Evolutionary conservation across 805 yeast species (phyloP).

Genomic region (Candida oleophila): DNA sequence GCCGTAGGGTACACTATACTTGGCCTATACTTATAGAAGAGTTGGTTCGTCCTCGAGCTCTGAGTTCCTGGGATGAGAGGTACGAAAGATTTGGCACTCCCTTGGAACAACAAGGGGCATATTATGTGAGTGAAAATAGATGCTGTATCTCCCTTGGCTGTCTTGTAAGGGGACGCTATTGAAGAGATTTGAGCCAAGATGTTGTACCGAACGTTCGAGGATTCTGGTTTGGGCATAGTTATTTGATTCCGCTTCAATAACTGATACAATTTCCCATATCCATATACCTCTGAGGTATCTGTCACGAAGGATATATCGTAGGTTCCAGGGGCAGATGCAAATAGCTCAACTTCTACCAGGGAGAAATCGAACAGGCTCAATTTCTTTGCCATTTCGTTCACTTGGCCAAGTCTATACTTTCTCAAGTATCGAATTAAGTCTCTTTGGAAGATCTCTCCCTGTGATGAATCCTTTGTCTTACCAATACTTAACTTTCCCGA

Average conservation of each 20-base stretch:
- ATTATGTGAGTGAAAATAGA: slow-evolving; percentile 50
- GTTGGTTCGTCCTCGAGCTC: slow-evolving; percentile 16
- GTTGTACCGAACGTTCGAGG: slow-evolving; percentile 16
- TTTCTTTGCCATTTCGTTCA: slow-evolving; percentile 24
- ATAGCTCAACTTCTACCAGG: slow-evolving; percentile 48
- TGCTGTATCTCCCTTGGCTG: slow-evolving; percentile 20
- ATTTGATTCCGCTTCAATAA: slow-evolving; percentile 33
- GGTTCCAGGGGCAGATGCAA: slow-evolving; percentile 55
- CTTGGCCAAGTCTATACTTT: slow-evolving; percentile 34
- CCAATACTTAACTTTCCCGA: slow-evolving; percentile 42
- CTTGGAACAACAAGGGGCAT: slow-evolving; percentile 40
- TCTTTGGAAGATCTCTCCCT: slow-evolving; percentile 37
- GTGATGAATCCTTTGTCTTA: slow-evolving; percentile 1
- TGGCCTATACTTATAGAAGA: slow-evolving; percentile 26
- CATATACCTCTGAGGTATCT: slow-evolving; percentile 33
- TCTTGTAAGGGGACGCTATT: slow-evolving; percentile 44
- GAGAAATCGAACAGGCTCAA: slow-evolving; percentile 44
- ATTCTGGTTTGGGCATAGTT: slow-evolving; percentile 10
- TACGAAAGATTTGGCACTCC: slow-evolving; percentile 17
- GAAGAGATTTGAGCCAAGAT: slow-evolving; percentile 48
- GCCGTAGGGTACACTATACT: slow-evolving; percentile 46
- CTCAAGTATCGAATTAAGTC: slow-evolving; percentile 46
- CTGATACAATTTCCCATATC: slow-evolving; percentile 48
- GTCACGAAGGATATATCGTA: slow-evolving; percentile 14
- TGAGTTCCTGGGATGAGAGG: slow-evolving; percentile 9